Base-by-base conservation (phyloP, 2,329 filamentous ascomycete genomes). In the Davidsoniella virescens region DNA sequence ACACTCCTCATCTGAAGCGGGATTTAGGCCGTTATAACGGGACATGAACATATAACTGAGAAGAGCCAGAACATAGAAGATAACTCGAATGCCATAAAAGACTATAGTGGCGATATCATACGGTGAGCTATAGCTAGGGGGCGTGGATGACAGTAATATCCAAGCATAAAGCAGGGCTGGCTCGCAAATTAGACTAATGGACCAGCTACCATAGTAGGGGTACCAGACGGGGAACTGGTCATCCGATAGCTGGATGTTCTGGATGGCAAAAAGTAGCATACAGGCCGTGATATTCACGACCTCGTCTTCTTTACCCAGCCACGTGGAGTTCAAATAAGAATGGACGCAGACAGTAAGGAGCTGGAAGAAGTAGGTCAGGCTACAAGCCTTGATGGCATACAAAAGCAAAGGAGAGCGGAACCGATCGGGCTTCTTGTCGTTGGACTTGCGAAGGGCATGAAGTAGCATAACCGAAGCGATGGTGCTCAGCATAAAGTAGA, bases 171-270 rank as follows among this genome's bases (percentile, higher is more conserved):
- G 59, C 29, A 78, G 63, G 45, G 60, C 57, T 0, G 70, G 59
- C 57, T 86, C 82, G 36, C 75, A 72, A 12, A 68, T 56, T 6
- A 81, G 62, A 12, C 73, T 74, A 14, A 83, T 61, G 26, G 73
- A 56, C 70, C 80, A 82, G 10, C 75, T 74, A 16, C 77, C 79
- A 55, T 74, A 73, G 54, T 77, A 78, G 0, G 80, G 77, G 56
- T 80, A 77, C 70, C 77, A 80, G 8, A 76, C 68, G 2, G 70
- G 67, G 47, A 69, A 66, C 26, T 66, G 59, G 16, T 67, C 65
- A 48, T 76, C 72, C 2, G 68, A 63, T 12, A 83, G 66, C 17
- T 69, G 69, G 39, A 73, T 67, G 52, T 78, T 65, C 56, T 82
- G 69, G 12, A 80, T 70, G 3, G 75, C 72, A 61, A 80, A 85